phyloP scores from a whole-genome alignment of 768 basidiomycete species.

The Cystobasidium onofrii region DNA sequence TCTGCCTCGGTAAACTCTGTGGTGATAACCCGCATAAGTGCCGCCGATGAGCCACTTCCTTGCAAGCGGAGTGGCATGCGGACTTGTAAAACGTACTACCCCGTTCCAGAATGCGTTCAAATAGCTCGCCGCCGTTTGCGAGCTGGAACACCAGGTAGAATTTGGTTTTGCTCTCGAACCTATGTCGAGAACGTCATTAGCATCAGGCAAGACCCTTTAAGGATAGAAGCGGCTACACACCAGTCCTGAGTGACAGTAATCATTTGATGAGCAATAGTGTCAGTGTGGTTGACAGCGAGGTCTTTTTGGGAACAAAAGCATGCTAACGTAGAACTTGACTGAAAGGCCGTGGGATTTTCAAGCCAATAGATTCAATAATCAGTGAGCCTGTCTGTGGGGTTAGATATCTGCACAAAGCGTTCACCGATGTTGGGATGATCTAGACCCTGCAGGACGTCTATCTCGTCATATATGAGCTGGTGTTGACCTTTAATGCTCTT shows the following conservation, averaged over 20 bases:
- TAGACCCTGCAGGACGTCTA: constrained; percentile 65
- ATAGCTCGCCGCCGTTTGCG: constrained; percentile 87
- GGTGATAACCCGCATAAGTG: too few species aligned
- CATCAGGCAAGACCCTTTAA: too few species aligned
- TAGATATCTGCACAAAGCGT: neutral
- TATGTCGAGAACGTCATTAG: too few species aligned
- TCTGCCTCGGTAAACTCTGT: constrained; percentile 78
- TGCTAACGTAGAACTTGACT: constrained; percentile 20
- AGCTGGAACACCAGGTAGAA: constrained; percentile 67
- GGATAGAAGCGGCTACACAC: neutral
- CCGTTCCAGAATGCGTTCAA: constrained; percentile 69
- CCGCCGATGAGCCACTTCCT: too few species aligned
- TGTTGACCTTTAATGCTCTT: constrained; percentile 65
- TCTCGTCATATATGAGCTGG: constrained; percentile 77
- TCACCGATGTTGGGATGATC: neutral
- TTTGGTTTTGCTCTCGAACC: constrained; percentile 88
- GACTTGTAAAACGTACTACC: constrained; percentile 55
- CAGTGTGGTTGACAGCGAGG: neutral
- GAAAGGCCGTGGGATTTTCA: too few species aligned
- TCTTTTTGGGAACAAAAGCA: too few species aligned
- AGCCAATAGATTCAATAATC: too few species aligned
- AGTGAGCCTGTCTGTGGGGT: too few species aligned
- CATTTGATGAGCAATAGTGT: too few species aligned
- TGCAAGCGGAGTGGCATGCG: too few species aligned
- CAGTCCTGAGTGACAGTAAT: neutral